A percentile compares a stretch with the other conserved stretches of the same genome.
Evolutionary conservation across 2,329 filamentous ascomycete species (phyloP).

Genomic region (Sporothrix humicola): DNA sequence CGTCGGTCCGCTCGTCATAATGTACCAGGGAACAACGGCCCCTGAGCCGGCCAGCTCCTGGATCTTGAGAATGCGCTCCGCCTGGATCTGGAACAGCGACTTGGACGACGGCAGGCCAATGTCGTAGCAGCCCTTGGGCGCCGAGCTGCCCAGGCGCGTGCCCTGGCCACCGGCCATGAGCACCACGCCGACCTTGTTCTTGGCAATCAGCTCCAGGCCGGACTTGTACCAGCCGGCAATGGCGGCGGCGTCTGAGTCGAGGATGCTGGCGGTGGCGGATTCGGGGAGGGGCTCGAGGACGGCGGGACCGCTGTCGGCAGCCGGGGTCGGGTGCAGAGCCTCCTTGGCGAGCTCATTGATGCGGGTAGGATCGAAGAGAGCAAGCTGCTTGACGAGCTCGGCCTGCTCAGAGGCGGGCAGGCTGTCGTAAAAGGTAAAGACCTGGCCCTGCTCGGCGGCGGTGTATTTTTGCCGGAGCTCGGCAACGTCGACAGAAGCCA

Average conservation of each 20-base stretch:
- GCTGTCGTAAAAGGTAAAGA: conserved; percentile 86
- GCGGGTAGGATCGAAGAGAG: conserved; percentile 78
- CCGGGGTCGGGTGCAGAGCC: conserved; percentile 74
- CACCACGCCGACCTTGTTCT: conserved; percentile 82
- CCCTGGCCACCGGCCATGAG: conserved; percentile 98
- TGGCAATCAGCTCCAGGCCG: conserved; percentile 77
- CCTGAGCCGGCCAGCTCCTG: conserved; percentile 70
- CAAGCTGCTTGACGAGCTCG: conserved; percentile 79
- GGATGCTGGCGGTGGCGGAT: conserved; percentile 83
- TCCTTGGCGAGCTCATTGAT: conserved; percentile 87
- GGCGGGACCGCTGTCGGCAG: conserved; percentile 61
- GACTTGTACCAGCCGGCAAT: conserved; percentile 83
- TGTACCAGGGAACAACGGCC: conserved; percentile 88
- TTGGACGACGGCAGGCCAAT: conserved; percentile 93
- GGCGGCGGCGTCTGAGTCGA: conserved; percentile 82
- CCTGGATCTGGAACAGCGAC: conserved; percentile 96
- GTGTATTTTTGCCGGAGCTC: conserved; percentile 74
- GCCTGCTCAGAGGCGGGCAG: conserved; percentile 76
- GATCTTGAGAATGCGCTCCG: conserved; percentile 86
- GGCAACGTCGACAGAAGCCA: conserved; percentile 55
- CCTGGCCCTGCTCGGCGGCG: conserved; percentile 77
- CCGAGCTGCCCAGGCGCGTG: conserved; percentile 90
- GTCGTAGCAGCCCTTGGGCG: conserved; percentile 96
- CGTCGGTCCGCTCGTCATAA: conserved; percentile 98
- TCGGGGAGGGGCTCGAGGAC: conserved; percentile 86